Base-by-base conservation (phyloP, 768 basidiomycete genomes). In the Lactarius tabidus region DNA sequence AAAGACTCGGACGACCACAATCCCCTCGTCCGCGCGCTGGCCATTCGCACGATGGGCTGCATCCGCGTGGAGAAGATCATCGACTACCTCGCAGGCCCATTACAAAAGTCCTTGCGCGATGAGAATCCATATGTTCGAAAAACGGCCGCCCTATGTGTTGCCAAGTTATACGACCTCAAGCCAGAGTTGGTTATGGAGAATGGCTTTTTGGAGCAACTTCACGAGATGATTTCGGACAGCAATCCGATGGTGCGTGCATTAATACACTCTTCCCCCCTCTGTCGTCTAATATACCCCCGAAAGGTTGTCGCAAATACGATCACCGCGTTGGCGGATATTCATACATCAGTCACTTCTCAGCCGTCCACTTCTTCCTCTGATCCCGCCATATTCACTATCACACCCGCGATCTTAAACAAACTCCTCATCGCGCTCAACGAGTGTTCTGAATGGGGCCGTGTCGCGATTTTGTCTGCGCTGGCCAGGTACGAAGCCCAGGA, bases 41-140 rank as follows among this genome's bases (percentile, higher is more conserved):
- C 97, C 38, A 98, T 98, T 74, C 87, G 96, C 41, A 99, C 97
- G 10, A 99, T 99, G 97, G 95, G 94, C 38, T 91, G 92, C 72
- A 78, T 99, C 56, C 90, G 95, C 48, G 95, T 96, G 10, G 97
- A 98, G 76, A 98, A 98, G 85, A 98, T 98, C 75, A 93, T 98
- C 76, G 95, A 98, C 79, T 99, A 98, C 77, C 85, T 99, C n/a
- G 93, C 89, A 71, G 91, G 95, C 74, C 96, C 97, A 0, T 79
- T 99, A 3, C 90, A 93, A 70, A 92, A 93, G 72, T 93, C 91
- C 71, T 80, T 98, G 31, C 85, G 86, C 51, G 97, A 98, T 77
- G 95, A 98, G 70, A 97, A 97, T 71, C 96, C 97, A 1, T 99
- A 99, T 75, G 97, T 98, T 35, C 87, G 96, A 70, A 99, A 98